Evolutionary conservation across 805 yeast species (phyloP).

Genomic region (Candida xiaguanensis): DNA sequence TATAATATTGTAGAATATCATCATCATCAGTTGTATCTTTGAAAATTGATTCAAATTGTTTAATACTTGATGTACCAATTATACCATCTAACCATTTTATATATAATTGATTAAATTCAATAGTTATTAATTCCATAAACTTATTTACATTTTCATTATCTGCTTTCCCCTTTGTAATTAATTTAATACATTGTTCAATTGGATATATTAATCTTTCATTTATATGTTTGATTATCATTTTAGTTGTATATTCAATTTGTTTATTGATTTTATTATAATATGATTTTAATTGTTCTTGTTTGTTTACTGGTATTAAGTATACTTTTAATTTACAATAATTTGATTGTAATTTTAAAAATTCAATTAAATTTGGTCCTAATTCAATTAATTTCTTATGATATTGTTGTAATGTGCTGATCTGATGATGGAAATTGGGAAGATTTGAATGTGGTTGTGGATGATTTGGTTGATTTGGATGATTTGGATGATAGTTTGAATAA

Average conservation of each 20-base stretch:
- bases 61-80: slow-evolving; percentile 15
- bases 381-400: slow-evolving; percentile 5
- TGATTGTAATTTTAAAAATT: slow-evolving; percentile 7
- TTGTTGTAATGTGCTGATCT: neutral
- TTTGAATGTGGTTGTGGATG: neutral
- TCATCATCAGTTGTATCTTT: slow-evolving; percentile 2
- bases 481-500: too few relatives aligned
- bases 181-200: slow-evolving; percentile 6
- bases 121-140: slow-evolving; percentile 9
- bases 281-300: slow-evolving; percentile 1
- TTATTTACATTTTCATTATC: neutral
- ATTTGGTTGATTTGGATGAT: too few relatives aligned
- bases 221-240: slow-evolving; percentile 4
- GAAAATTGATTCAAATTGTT: slow-evolving; percentile 12
- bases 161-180: slow-evolving; percentile 5
- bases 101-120: slow-evolving; percentile 11
- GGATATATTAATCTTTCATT: slow-evolving; percentile 6
- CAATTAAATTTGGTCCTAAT: slow-evolving; percentile 7
- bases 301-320: neutral
- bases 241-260: slow-evolving; percentile 7
- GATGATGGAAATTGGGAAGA: slow-evolving; percentile 2
- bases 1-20: slow-evolving; percentile 7
- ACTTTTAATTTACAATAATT: slow-evolving; percentile 7
- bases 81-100: slow-evolving; percentile 14
- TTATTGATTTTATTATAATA: slow-evolving; percentile 5